Percentiles rank a stretch among this genome's conserved stretches.
These are phyloP conservation scores for Claviceps africana DNA, from an alignment of 2,329 filamentous ascomycete species.

Conservation along the genomic window DNA sequence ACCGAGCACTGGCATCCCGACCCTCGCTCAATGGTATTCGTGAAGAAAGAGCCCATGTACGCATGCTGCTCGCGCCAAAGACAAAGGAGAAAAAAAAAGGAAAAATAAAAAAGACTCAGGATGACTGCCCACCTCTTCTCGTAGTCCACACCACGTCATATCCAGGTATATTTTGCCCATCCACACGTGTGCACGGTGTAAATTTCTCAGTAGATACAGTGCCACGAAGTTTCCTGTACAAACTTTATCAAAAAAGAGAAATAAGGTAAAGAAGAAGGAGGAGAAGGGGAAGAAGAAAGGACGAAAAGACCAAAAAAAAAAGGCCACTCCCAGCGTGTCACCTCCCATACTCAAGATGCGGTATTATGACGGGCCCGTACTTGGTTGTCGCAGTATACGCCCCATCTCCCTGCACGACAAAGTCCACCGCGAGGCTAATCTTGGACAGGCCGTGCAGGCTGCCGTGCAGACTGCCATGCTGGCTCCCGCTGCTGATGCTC, in stretches of 20 bases:
- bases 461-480: conserved; percentile 21
- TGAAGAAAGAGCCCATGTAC: too few relatives aligned
- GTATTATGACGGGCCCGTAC: conserved; percentile 92
- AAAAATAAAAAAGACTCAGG: neutral
- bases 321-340: conserved; percentile 3
- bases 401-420: conserved; percentile 88
- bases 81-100: too few relatives aligned
- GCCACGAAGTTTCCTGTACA: neutral
- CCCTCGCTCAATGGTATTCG: too few relatives aligned
- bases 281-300: too few relatives aligned
- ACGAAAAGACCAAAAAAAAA: too few relatives aligned
- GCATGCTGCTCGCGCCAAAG: too few relatives aligned
- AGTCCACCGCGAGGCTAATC: conserved; percentile 84
- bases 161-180: neutral
- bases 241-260: neutral
- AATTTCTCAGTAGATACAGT: neutral
- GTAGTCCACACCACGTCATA: neutral
- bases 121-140: neutral
- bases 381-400: conserved; percentile 74
- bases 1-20: too few relatives aligned
- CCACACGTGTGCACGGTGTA: neutral
- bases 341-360: conserved; percentile 61
- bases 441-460: conserved; percentile 38
- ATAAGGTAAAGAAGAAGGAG: neutral
- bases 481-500: conserved; percentile 20